Percentiles rank a stretch among this genome's conserved stretches.
phyloP scores from a whole-genome alignment of 306 rosid species.

The Medicago ruthenica region DNA sequence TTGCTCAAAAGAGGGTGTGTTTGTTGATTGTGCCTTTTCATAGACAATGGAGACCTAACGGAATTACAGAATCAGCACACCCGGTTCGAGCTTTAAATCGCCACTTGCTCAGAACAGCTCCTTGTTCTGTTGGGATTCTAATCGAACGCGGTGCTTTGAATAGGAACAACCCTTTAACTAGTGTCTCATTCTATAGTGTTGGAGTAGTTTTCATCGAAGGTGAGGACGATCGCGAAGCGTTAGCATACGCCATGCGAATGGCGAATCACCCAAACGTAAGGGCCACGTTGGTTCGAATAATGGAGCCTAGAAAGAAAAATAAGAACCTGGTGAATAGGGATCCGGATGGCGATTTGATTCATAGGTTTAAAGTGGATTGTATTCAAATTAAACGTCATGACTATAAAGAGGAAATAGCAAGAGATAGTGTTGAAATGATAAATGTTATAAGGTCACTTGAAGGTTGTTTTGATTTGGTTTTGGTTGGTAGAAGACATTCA shows the following conservation, averaged over 20 bases:
- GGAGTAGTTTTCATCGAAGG: constrained; percentile 62
- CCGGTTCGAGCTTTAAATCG: constrained; percentile 54
- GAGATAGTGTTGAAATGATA: constrained; percentile 52
- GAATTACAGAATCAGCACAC: background rate
- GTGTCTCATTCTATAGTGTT: constrained; percentile 35
- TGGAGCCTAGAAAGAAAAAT: background rate
- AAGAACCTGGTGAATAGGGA: background rate
- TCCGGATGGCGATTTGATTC: constrained; percentile 44
- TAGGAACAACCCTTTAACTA: background rate
- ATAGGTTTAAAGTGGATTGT: constrained; percentile 36
- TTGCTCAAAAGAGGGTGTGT: constrained; percentile 46
- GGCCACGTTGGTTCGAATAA: constrained; percentile 43
- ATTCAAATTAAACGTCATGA: constrained; percentile 33
- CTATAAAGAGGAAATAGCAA: constrained; percentile 50
- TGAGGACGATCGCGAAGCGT: constrained; percentile 68
- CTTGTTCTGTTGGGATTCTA: constrained; percentile 66
- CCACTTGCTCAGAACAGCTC: constrained; percentile 55
- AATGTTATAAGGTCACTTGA: constrained; percentile 46
- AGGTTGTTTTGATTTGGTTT: constrained; percentile 48
- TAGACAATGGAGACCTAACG: constrained; percentile 29
- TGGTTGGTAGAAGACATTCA: constrained; percentile 65
- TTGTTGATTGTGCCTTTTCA: constrained; percentile 69
- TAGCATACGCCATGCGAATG: constrained; percentile 58
- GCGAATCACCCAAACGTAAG: constrained; percentile 41
- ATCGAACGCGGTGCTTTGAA: constrained; percentile 48